Base-by-base conservation (phyloP, 2,329 filamentous ascomycete genomes). In the Helotiales sp. region DNA sequence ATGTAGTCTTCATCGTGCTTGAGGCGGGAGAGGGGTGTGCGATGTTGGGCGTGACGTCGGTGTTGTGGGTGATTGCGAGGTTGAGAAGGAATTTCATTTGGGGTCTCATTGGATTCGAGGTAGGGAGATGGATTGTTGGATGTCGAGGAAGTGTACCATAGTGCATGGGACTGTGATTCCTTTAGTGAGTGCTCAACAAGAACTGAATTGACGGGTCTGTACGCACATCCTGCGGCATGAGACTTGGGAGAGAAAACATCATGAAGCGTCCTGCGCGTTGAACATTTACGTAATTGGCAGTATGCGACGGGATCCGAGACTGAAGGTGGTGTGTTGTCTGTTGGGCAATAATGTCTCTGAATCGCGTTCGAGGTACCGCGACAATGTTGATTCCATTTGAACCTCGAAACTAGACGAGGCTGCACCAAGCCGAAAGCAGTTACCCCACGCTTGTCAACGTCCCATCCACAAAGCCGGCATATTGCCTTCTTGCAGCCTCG, bases 1-100 rank as follows among this genome's bases (percentile, higher is more conserved):
- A 96, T 81, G 57, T 86, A 82, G 60, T 86, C 82, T 75, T 98
- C 95, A 71, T 97, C 93, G 40, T 84, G 77, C 25, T 83, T 80
- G 10, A 96, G 83, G 1, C 87, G 80, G 9, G 88, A 83, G 3
- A 96, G 84, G 2, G 82, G 79, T 25, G 87, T 81, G 65, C 82
- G 76, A 70, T 86, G 77, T 60, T 83, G 73, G 56, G 80, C 64
- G 62, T 80, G 63, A 56, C 73, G 77, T 54, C 75, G 74, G 52
- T 75, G 74, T 9, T 60, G 44, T 9, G 63, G 64, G 9, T 55
- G 64, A 57, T 66, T 66, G 53, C 17, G 49, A 40, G 31, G 55
- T 46, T 27, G 55, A 27, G 38, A 36, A 44, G 17, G 52, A 48
- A 17, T 58, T 42, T 69, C 61, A 48, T 71, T 66, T 55, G 69